Conservation (phyloP, 2,329 filamentous ascomycete genomes). For the Alternaria postmessia region DNA sequence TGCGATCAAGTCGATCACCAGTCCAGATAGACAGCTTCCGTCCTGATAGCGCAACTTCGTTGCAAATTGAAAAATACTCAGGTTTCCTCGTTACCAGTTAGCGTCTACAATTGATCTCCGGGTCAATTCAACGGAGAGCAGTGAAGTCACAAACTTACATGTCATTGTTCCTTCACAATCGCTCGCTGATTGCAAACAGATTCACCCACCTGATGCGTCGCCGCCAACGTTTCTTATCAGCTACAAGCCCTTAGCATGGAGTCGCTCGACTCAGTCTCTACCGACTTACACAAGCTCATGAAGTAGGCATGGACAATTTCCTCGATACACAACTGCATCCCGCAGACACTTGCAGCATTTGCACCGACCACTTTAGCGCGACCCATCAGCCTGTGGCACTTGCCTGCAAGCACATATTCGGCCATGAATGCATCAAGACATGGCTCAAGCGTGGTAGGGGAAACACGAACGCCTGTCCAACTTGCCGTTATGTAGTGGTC, state of each 20-base stretch:
- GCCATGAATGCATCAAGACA: constrained; percentile 37
- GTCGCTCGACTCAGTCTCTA: background rate
- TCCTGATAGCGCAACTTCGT: background rate
- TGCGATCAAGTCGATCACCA: background rate
- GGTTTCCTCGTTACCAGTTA: background rate
- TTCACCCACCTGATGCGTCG: background rate
- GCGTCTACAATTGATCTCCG: background rate
- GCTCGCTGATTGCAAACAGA: constrained; percentile 5
- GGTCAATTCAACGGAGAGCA: background rate
- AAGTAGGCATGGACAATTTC: constrained; percentile 34
- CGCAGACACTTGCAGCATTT: constrained; percentile 38
- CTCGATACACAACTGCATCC: constrained; percentile 36
- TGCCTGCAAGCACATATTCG: constrained; percentile 44
- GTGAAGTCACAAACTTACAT: constrained; percentile 8
- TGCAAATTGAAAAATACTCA: background rate
- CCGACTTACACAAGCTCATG: background rate
- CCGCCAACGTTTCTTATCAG: background rate
- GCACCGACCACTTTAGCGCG: constrained; percentile 36
- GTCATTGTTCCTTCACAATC: constrained; percentile 1
- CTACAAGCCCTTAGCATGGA: background rate
- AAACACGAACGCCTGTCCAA: constrained; percentile 38
- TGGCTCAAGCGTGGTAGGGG: constrained; percentile 38
- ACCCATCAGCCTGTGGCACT: constrained; percentile 40
- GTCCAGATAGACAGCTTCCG: background rate
- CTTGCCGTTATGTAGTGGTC: constrained; percentile 35